Evolutionary conservation across 1,284 basidiomycete genomes (phyloP), one percentile per base, ranked within the genome.

Genomic region (Cutaneotrichosporon curvatum): DNA sequence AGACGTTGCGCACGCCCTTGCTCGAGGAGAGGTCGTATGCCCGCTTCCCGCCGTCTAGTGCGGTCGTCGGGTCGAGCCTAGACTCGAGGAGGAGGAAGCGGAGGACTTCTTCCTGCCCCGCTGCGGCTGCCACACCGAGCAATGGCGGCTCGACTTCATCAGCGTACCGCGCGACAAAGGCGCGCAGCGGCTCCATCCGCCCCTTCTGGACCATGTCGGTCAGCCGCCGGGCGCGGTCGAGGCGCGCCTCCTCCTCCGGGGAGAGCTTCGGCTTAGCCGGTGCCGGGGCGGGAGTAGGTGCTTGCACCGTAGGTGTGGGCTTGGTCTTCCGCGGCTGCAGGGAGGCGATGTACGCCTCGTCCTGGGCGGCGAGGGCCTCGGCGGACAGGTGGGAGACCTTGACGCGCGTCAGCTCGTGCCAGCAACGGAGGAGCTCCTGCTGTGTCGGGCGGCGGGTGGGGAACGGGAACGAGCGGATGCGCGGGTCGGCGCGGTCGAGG

Each of bases 361-460:
- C 91, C 61, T 89, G 85, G 14, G 79, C 83, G 19, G 78, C 81
- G 15, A 99, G 80, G 3, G 81, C 84, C 11, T 87, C 85, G 60
- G 90, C 85, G 0, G 88, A 87, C 23, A 92, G 76, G 61, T 90
- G 85, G 2, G 91, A 85, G 3, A 85, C 72, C 71, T 94, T 96
- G 62, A 85, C 83, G 33, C 81, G 80, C 0, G 84, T 85, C 25
- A 99, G 78, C 68, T 98, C 94, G 47, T 81, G 74, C 50, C 96
- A 83, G 64, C 90, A 92, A 12, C 95, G 83, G 10, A 81, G 62
- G 21, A 96, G 79, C 68, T 99, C 95, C 19, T 87, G 81, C 74
- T 92, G 84, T 0, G 94, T 97, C 82, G 91, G 90, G 56, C 91
- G 78, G 23, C 89, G 81, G 2, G 91, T 96, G 5, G 89, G 89